Base-by-base conservation (phyloP, 2,329 filamentous ascomycete genomes). In the Macrophomina tecta region DNA sequence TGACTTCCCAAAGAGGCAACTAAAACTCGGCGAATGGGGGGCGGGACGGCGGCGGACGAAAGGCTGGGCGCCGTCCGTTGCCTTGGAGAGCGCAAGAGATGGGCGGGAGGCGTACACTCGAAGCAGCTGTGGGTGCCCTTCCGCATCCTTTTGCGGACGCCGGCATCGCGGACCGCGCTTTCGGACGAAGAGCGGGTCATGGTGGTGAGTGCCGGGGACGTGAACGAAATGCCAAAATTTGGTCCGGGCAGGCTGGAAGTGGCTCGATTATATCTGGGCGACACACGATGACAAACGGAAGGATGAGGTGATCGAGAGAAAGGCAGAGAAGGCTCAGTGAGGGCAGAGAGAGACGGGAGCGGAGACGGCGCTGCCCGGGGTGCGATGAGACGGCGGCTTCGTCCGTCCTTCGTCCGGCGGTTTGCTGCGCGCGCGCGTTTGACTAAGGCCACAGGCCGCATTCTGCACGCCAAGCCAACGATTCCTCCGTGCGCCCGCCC, bases 101-200 rank as follows among this genome's bases (percentile, higher is more conserved):
- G 40, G 30, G 16, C 5, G 36, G 48, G 36, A 28, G 23, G 36
- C 78, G 66, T 79, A 80, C 79, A 81, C 75, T 81, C 79, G 67
- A 80, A 81, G 72, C 79, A 81, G 69, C 78, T 80, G 70, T 80
- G 79, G 60, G 79, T 81, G 28, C 79, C 79, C 70, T 81, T 81
- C 64, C 79, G 74, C 79, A 81, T 81, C 75, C 78, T 81, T 71
- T 79, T 80, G 60, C 77, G 74, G 42, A 72, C 71, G 53, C 64
- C 64, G 8, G 45, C 53, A 12, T 66, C 63, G 60, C 77, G 74
- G 42, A 72, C 72, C 36, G 34, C 58, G 38, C 12, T 45, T n/a
- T 61, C 55, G 55, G 65, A 62, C 56, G 56, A 61, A 67, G 65
- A 56, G 28, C 65, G 56, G 56, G 64, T 28, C 64, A 66, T 65